Percentiles rank a stretch among this genome's conserved stretches.
phyloP scores from a whole-genome alignment of 179 eudicot species.

The Spinacia oleracea region DNA sequence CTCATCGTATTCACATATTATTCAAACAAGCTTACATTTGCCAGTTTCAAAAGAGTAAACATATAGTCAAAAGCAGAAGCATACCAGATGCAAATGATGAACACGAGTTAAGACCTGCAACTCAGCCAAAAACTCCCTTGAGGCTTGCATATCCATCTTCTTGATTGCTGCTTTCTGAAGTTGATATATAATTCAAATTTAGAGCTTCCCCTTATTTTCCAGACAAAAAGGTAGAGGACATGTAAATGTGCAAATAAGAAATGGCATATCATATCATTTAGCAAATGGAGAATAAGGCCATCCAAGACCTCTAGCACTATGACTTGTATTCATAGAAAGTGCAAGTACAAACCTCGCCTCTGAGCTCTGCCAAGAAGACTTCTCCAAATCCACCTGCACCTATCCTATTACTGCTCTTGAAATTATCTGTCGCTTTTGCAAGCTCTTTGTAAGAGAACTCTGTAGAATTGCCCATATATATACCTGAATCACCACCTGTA shows the following conservation, averaged over 20 bases:
- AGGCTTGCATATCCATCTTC: conserved; percentile 83
- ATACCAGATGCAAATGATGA: conserved; percentile 66
- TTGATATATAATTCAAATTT: conserved; percentile 21
- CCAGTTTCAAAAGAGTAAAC: too few relatives aligned
- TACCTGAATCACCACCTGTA: conserved; percentile 34
- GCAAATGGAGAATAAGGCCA: neutral
- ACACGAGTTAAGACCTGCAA: conserved; percentile 72
- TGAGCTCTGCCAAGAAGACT: conserved; percentile 48
- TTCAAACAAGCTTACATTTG: too few relatives aligned
- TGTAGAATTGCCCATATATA: conserved; percentile 60
- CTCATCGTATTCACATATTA: neutral
- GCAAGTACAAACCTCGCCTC: conserved; percentile 43
- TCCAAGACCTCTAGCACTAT: neutral
- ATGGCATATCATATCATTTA: neutral
- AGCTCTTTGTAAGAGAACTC: conserved; percentile 72
- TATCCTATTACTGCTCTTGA: conserved; percentile 39
- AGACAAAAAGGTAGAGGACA: neutral
- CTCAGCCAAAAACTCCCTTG: conserved; percentile 73
- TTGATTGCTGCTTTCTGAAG: conserved; percentile 78
- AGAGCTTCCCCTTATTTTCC: neutral
- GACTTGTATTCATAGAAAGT: neutral
- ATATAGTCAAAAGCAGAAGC: neutral
- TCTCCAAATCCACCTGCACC: conserved; percentile 54
- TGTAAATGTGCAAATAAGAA: neutral
- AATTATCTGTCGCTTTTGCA: conserved; percentile 52